Conservation (phyloP, 2,329 filamentous ascomycete species). For the Blumeria graminis region DNA sequence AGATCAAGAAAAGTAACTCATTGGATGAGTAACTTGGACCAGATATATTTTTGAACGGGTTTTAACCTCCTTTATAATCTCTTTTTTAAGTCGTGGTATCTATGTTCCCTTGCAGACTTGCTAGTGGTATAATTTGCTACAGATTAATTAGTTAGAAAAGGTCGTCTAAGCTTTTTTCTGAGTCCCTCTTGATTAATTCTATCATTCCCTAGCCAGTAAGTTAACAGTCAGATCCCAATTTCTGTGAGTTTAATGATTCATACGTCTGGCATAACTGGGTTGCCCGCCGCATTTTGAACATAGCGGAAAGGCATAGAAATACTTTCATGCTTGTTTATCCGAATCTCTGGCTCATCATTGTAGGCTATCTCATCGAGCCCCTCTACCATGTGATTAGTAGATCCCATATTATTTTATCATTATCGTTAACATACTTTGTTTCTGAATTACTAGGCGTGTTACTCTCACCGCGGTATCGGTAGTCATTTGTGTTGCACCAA, state of each 20-base stretch:
- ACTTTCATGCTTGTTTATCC: slow-evolving; percentile 75
- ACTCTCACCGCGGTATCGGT: slow-evolving; percentile 93
- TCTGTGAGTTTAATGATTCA: slow-evolving; percentile 11
- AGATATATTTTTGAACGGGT: too few relatives aligned
- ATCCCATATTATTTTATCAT: too few relatives aligned
- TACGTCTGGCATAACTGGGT: slow-evolving; percentile 82
- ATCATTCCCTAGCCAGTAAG: slow-evolving; percentile 45
- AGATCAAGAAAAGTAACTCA: too few relatives aligned
- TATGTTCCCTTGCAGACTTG: too few relatives aligned
- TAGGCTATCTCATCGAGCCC: slow-evolving; percentile 59
- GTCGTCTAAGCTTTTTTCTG: slow-evolving; percentile 76
- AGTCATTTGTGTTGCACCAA: slow-evolving; percentile 92
- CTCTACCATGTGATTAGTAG: slow-evolving; percentile 23
- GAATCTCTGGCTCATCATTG: slow-evolving; percentile 70
- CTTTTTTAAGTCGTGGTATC: too few relatives aligned
- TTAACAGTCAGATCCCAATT: too few relatives aligned
- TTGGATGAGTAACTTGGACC: too few relatives aligned
- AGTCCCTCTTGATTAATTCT: slow-evolving; percentile 77
- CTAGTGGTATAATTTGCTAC: too few relatives aligned
- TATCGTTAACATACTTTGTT: slow-evolving; percentile 36
- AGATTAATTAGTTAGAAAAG: slow-evolving; percentile 30
- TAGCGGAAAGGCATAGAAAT: slow-evolving; percentile 98
- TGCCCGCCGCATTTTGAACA: slow-evolving; percentile 47
- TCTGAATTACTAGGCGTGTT: slow-evolving; percentile 68
- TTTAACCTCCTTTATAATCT: too few relatives aligned